These are phyloP conservation scores for Mycena floridula DNA, from an alignment of 768 basidiomycete species.

Conservation along the genomic window DNA sequence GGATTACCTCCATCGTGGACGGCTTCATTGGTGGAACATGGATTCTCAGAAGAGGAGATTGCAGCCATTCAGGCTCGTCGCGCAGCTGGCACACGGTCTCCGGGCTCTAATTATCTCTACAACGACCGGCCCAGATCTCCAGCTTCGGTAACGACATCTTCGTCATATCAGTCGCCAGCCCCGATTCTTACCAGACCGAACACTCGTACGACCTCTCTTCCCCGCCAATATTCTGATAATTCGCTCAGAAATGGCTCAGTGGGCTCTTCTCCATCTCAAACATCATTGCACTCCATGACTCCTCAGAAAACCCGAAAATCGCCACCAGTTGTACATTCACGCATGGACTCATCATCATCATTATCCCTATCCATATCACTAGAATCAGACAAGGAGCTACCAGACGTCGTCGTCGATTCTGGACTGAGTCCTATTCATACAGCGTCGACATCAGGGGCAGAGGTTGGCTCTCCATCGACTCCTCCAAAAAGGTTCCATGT, in stretches of 20 bases:
- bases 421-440: neutral
- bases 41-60: slow-evolving; percentile 68
- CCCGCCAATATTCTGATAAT: slow-evolving; percentile 24
- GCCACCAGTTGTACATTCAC: too few species aligned
- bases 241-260: slow-evolving; percentile 15
- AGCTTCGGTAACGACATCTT: slow-evolving; percentile 10
- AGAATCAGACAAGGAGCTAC: slow-evolving; percentile 1
- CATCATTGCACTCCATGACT: slow-evolving; percentile 1
- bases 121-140: slow-evolving; percentile 31
- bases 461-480: neutral
- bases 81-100: slow-evolving; percentile 27
- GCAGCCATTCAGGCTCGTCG: slow-evolving; percentile 44
- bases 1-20: slow-evolving; percentile 77
- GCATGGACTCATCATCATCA: slow-evolving; percentile 2
- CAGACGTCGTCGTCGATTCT: slow-evolving; percentile 3
- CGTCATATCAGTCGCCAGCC: slow-evolving; percentile 2
- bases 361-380: slow-evolving; percentile 4
- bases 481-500: too few species aligned
- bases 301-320: too few species aligned
- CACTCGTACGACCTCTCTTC: slow-evolving; percentile 30
- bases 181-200: slow-evolving; percentile 21
- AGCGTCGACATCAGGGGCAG: neutral
- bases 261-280: slow-evolving; percentile 6
- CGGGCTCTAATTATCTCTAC: slow-evolving; percentile 27
- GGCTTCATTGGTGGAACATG: slow-evolving; percentile 49